Base-by-base conservation (phyloP, 805 yeast genomes). In the Zygoascus flipseniorum region DNA sequence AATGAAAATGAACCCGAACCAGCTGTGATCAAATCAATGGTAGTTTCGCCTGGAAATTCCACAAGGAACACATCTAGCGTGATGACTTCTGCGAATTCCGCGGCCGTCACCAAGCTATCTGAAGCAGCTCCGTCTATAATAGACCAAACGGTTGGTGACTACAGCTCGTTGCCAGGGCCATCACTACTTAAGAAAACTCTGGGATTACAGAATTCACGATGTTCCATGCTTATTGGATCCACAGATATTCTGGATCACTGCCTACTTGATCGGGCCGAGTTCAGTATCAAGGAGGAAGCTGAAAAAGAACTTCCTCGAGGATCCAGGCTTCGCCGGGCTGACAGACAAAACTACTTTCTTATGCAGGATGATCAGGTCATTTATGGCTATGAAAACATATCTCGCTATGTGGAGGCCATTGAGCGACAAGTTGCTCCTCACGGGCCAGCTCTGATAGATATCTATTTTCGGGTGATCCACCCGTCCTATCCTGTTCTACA, bases 341-440 rank as follows among this genome's bases (percentile, higher is more conserved):
- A 89, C 6, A 78, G 81, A 10, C 76, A 76, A 47, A 83, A 82
- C 8, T 87, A 85, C 67, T 90, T 90, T 63, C 74, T 87, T 18
- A 69, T 90, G 41, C 65, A 68, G 18, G 77, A 86, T 56, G 97
- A 90, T 19, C 83, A 83, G 47, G 82, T 80, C 50, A 74, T 84
- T 9, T 82, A 82, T 58, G 78, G 79, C 57, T 83, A 89, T 31
- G 46, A 43, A 31, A 50, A 50, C 28, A 50, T 50, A 70, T 85
- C 86, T 49, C 76, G 79, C 55, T 89, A 84, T 56, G 85, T 87
- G 9, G 96, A 90, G 63, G 77, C 82, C 31, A 87, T 89, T 11
- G 97, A 90, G 65, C 76, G 80, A 58, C 76, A 86, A 51, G 86
- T 90, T 20, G 84, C 90, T n/a, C 97, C 97, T 0, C 89, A 88